phyloP scores from a whole-genome alignment of 2,329 filamentous ascomycete species.

The Fusarium verticillioides region DNA sequence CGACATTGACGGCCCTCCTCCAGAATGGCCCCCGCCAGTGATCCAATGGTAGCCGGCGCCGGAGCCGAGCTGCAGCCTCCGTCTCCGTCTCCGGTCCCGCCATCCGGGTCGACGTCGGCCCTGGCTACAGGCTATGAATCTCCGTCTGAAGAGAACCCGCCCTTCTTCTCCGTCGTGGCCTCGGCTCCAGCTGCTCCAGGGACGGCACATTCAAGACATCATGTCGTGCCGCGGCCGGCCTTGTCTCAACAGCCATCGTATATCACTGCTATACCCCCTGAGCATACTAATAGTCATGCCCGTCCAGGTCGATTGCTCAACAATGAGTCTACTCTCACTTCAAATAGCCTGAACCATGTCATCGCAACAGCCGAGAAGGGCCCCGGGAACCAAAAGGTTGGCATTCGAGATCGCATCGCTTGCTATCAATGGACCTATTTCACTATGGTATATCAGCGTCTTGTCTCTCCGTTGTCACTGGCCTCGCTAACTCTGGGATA shows the following conservation, averaged over 20 bases:
- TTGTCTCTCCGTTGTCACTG: neutral
- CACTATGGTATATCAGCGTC: conserved; percentile 58
- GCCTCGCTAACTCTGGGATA: neutral
- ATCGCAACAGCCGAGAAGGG: conserved; percentile 48
- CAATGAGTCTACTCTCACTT: conserved; percentile 26
- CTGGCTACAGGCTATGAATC: conserved; percentile 51
- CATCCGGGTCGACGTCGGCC: neutral
- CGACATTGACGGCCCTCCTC: conserved; percentile 54
- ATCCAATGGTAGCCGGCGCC: conserved; percentile 45
- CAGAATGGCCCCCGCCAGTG: conserved; percentile 50
- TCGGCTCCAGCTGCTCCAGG: conserved; percentile 15
- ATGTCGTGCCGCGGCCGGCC: conserved; percentile 18
- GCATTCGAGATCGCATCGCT: conserved; percentile 61
- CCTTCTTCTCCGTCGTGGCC: conserved; percentile 41
- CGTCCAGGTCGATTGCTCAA: conserved; percentile 19
- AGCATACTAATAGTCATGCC: neutral
- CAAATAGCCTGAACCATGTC: conserved; percentile 48
- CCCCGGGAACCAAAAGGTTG: conserved; percentile 48
- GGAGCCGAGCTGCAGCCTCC: conserved; percentile 29
- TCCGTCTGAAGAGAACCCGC: conserved; percentile 50
- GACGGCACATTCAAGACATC: neutral
- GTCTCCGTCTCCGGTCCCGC: neutral
- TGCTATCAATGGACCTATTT: conserved; percentile 81
- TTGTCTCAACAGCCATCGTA: conserved; percentile 35
- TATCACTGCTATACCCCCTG: conserved; percentile 18